A percentile compares a stretch with the other conserved stretches of the same genome.
phyloP scores from a whole-genome alignment of 2,329 filamentous ascomycete species.

The Endothia cerciana region DNA sequence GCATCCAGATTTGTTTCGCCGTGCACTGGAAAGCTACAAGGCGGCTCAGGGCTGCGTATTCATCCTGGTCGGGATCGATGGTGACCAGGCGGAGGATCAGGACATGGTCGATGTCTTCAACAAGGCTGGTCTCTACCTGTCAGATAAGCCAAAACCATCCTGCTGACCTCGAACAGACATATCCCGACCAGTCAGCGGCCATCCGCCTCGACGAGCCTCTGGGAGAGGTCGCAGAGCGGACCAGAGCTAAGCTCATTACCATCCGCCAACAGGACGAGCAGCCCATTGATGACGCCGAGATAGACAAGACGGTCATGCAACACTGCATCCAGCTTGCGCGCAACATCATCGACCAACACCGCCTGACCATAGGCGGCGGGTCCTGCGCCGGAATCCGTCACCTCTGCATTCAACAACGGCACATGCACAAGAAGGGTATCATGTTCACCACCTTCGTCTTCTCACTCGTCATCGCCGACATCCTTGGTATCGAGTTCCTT shows the following conservation, averaged over 20 bases:
- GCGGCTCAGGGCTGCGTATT: slow-evolving; percentile 32
- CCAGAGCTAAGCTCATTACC: slow-evolving; percentile 22
- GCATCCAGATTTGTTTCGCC: slow-evolving; percentile 35
- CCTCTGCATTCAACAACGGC: slow-evolving; percentile 40
- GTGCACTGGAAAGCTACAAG: slow-evolving; percentile 37
- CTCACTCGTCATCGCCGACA: slow-evolving; percentile 38
- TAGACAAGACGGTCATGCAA: slow-evolving; percentile 20
- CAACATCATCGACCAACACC: slow-evolving; percentile 16
- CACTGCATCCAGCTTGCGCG: slow-evolving; percentile 20
- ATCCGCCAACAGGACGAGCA: slow-evolving; percentile 12
- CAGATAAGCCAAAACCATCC: background rate
- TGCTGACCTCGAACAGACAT: slow-evolving; percentile 30
- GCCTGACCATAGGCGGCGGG: slow-evolving; percentile 2
- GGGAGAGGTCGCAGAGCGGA: slow-evolving; percentile 35
- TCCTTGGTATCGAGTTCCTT: slow-evolving; percentile 39
- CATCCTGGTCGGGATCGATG: slow-evolving; percentile 38
- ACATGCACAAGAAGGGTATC: slow-evolving; percentile 44
- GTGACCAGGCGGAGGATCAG: slow-evolving; percentile 35
- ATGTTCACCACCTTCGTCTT: slow-evolving; percentile 44
- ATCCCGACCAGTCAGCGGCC: slow-evolving; percentile 31
- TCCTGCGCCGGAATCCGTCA: slow-evolving; percentile 13
- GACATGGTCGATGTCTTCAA: slow-evolving; percentile 38
- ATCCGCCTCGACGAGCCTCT: slow-evolving; percentile 36
- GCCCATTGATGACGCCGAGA: slow-evolving; percentile 12
- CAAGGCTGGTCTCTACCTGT: slow-evolving; percentile 3